Base-by-base conservation (phyloP, 345 rosid genomes). In the Angophora floribunda region DNA sequence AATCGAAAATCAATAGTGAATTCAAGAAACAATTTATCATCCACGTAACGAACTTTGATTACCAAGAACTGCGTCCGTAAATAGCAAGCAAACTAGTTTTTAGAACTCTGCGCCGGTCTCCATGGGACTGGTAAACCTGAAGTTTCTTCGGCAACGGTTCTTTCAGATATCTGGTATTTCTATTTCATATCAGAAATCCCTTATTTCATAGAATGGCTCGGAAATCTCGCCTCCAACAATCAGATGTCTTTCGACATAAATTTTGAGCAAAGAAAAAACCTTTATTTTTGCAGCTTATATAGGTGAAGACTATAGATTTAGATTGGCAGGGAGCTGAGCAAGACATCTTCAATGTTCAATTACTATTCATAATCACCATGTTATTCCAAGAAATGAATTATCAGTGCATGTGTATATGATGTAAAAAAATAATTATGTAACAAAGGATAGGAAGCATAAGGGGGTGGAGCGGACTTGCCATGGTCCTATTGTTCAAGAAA, bases 41-140 rank as follows among this genome's bases (percentile, higher is more conserved):
- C 11, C 11, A 30, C 1, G 6, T 67, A 32, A 15, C 0, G 9
- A 0, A n/a, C 75, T 63, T 30, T 15, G 30, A 67, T 67, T 15
- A 30, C 36, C 11, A 3, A 15, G 17, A 36, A 8, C 13, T 36
- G 0, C 82, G 22, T 0, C 19, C 13, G 9, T 0, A 4, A 1
- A 32, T 17, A 9, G 82, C 82, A 19, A 70, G 1, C 0, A 36
- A 70, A 36, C 0, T 17, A 67, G 11, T 11, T 8, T 67, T 36
- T 22, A 8, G 3, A 30, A 16, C 79, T 1, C 9, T 4, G 41
- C 4, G 9, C 9, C 9, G 9, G 22, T 26, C 21, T 55, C 11
- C 5, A 0, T 21, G 61, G 22, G 28, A 22, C 21, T 1, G 61
- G 28, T 22, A 4, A 22, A 8, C 61, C 7, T 55, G 61, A 55